Base-by-base conservation (phyloP, 345 rosid genomes). In the Microthlaspi erraticum region DNA sequence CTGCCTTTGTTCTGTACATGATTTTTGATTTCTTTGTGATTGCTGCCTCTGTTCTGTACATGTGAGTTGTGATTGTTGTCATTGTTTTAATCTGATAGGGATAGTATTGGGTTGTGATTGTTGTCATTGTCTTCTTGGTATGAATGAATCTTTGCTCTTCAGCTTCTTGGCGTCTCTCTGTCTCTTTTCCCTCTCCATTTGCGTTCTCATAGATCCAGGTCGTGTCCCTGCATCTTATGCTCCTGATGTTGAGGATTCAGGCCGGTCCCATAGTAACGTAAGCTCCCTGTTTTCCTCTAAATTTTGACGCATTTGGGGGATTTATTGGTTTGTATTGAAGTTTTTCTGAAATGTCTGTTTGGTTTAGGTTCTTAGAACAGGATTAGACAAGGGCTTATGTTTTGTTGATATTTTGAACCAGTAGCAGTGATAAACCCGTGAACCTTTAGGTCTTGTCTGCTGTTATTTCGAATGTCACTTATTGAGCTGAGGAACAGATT, bases 141-240 rank as follows among this genome's bases (percentile, higher is more conserved):
- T n/a, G n/a, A n/a, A n/a, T n/a, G n/a, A n/a, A n/a, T n/a, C n/a
- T n/a, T n/a, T n/a, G n/a, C n/a, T 84, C 79, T 82, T 84, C 81
- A 79, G 74, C 71, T 67, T 64, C 37, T 64, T 83, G 68, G 79
- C 81, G 42, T 83, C 63, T 78, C 74, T 83, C 32, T 89, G 78
- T 71, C 60, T 85, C 60, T 58, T 78, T 50, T 83, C 89, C 23
- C 84, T 84, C 63, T 51, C 45, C 13, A 62, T 77, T 33, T 76
- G 83, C 60, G 83, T 85, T 75, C 48, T 83, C 10, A 59, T 80
- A 18, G 90, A 84, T 61, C 87, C 96, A 53, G 92, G 96, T 52
- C 71, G 74, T 44, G 86, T 82, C 43, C 88, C 92, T 5, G 57
- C 83, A 10, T 74, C 86, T 60, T 89, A 68, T 74, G 64, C 71